phyloP scores from a whole-genome alignment of 345 rosid species.

The Citrus glauca region DNA sequence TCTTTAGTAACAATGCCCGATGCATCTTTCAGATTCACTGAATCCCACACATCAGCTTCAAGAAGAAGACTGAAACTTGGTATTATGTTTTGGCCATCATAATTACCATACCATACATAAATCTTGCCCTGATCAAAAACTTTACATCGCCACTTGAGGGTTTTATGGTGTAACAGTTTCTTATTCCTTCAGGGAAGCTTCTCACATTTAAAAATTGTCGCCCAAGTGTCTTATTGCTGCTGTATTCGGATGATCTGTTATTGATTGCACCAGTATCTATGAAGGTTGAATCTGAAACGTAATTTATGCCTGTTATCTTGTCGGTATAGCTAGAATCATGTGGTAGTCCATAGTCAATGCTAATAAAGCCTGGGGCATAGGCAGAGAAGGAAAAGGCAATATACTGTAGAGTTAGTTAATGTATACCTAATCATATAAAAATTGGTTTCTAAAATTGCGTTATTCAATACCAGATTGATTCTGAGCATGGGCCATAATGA shows the following conservation, averaged over 20 bases:
- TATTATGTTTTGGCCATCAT: background rate
- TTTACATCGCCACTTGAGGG: background rate
- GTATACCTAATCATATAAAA: background rate
- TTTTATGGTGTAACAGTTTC: slow-evolving; percentile 21
- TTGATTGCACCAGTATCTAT: background rate
- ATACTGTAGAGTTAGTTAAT: too few species aligned
- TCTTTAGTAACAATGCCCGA: background rate
- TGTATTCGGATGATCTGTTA: background rate
- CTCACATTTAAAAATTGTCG: slow-evolving; percentile 1
- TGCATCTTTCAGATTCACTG: background rate
- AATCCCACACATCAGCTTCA: slow-evolving; percentile 14
- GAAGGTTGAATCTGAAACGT: background rate
- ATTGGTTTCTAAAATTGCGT: background rate
- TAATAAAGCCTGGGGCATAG: background rate
- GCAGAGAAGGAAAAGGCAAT: too few species aligned
- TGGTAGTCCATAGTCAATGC: slow-evolving; percentile 1
- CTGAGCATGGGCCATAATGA: background rate
- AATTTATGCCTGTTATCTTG: background rate
- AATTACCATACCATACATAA: slow-evolving; percentile 30
- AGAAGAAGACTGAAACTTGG: slow-evolving; percentile 13
- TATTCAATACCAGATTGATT: background rate
- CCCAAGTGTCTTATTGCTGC: background rate
- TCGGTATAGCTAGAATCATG: background rate
- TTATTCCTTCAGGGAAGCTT: slow-evolving; percentile 8
- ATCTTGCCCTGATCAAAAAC: slow-evolving; percentile 19